These are phyloP conservation scores for Malus hybrid DNA, from an alignment of 331 rosid genomes.

Conservation along the genomic window DNA sequence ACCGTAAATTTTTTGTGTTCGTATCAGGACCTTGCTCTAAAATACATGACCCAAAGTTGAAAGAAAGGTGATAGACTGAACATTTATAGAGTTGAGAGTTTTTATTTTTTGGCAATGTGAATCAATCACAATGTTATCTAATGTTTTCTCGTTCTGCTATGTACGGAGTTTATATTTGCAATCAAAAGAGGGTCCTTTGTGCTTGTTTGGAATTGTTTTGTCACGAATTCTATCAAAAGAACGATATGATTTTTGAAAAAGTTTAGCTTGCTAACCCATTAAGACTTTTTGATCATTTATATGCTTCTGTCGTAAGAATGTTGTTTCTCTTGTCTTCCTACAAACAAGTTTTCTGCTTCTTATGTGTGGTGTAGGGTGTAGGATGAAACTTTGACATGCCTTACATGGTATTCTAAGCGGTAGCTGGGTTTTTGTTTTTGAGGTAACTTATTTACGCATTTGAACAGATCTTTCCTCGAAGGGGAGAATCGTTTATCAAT, in stretches of 20 bases:
- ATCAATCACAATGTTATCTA: background rate
- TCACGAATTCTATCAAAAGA: background rate
- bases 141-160: background rate
- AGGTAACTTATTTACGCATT: slow-evolving; percentile 11
- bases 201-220: slow-evolving; percentile 1
- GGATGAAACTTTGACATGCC: slow-evolving; percentile 17
- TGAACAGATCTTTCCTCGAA: background rate
- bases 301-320: slow-evolving; percentile 8
- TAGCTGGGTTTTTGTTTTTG: slow-evolving; percentile 10
- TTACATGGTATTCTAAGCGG: slow-evolving; percentile 10
- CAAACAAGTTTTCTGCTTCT: slow-evolving; percentile 4
- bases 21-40: slow-evolving; percentile 80
- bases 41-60: slow-evolving; percentile 89
- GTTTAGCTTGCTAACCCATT: background rate
- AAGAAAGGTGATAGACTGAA: slow-evolving; percentile 62
- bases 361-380: slow-evolving; percentile 21
- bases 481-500: background rate
- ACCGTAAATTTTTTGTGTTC: background rate
- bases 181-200: background rate
- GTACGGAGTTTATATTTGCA: background rate
- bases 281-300: background rate
- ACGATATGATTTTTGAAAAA: background rate
- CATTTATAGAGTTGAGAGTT: background rate
- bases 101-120: background rate
- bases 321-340: background rate